Conservation (phyloP, 2,329 filamentous ascomycete species). For the Colletotrichum sp. region DNA sequence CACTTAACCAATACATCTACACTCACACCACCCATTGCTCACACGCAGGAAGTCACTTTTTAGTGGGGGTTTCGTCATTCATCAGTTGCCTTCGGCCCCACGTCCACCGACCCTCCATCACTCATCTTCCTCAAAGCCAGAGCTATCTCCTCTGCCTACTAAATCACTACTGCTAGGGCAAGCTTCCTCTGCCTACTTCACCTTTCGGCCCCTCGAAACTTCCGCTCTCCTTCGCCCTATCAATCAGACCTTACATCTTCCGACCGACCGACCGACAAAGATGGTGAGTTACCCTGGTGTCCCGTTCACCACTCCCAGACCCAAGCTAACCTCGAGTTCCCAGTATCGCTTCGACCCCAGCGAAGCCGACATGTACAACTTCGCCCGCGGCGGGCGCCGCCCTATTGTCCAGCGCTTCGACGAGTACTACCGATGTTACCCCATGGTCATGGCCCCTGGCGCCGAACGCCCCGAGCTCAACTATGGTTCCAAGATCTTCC, state of each 20-base stretch:
- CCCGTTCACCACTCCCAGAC: neutral
- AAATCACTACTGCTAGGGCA: neutral
- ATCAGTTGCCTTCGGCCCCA: slow-evolving; percentile 24
- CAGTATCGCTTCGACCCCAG: slow-evolving; percentile 23
- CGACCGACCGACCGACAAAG: slow-evolving; percentile 5
- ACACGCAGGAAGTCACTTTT: neutral
- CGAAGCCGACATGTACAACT: slow-evolving; percentile 24
- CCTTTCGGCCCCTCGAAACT: neutral
- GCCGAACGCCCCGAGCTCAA: slow-evolving; percentile 89
- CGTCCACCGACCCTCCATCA: slow-evolving; percentile 2
- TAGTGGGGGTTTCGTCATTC: slow-evolving; percentile 22
- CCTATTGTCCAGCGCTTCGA: slow-evolving; percentile 81
- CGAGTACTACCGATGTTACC: slow-evolving; percentile 98
- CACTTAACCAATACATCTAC: too few relatives aligned
- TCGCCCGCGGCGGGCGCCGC: slow-evolving; percentile 45
- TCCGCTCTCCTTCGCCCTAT: neutral
- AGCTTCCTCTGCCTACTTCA: neutral
- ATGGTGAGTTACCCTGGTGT: slow-evolving; percentile 24
- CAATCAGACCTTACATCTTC: neutral
- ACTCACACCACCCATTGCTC: too few relatives aligned
- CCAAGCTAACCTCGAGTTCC: neutral
- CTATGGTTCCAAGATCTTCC: slow-evolving; percentile 96
- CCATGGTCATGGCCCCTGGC: slow-evolving; percentile 90
- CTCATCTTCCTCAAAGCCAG: neutral
- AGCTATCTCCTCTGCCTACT: neutral